Base-by-base conservation (phyloP, 2,329 filamentous ascomycete genomes). In the Epichloe sibirici region DNA sequence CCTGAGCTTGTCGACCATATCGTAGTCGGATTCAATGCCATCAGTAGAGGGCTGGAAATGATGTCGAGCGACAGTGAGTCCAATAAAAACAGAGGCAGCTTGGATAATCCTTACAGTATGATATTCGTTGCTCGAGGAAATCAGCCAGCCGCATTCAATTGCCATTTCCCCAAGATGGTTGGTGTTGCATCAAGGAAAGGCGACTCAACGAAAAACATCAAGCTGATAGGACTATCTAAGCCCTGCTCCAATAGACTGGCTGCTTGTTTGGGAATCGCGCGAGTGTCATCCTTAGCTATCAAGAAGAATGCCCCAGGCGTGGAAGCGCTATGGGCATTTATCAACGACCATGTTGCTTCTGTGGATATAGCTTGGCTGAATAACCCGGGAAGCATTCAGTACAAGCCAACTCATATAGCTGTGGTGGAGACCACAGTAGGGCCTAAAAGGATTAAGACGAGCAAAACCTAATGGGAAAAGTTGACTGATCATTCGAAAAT, bases 231-330 rank as follows among this genome's bases (percentile, higher is more conserved):
- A 1, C 74, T 88, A 46, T 82, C 82, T 0, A 79, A 76, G 50
- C 68, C 75, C 1, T 78, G 75, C 48, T 82, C 83, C 45, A 69
- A 77, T 15, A 74, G 74, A 12, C 66, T 89, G 15, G 77, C 77
- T 47, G 65, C 69, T 34, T 73, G 73, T 21, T 69, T 88, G 3
- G 78, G 78, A 2, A 72, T 88, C 9, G 79, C 82, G 1, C 74
- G 82, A 37, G 81, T 82, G 0, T 85, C 83, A 1, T 81, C 82
- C 23, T 68, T 89, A 35, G 85, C 77, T 0, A 63, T 89, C 6
- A 65, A 72, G 21, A 69, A 71, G 6, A 74, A 70, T 39, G 80
- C 83, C 0, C 81, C 82, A 0, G 75, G 78, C 43, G 73, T 78
- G 0, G 73, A 73, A 48, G 72, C 77, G 1, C 63, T 89, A 9